These are phyloP conservation scores for Achaetomiella virescens DNA, from an alignment of 495 filamentous ascomycete species.

Conservation along the genomic window DNA sequence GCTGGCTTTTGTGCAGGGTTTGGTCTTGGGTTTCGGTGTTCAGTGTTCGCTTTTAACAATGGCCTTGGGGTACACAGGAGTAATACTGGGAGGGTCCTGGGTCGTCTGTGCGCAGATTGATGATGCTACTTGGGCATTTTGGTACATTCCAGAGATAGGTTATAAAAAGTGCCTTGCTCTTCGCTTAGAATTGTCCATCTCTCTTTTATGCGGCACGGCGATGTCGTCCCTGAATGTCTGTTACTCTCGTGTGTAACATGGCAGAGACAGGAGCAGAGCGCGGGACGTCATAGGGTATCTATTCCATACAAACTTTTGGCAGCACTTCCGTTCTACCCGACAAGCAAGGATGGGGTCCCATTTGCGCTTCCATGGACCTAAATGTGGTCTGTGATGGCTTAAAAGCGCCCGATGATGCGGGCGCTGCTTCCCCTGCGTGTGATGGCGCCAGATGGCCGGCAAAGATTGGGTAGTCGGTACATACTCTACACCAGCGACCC, in stretches of 20 bases:
- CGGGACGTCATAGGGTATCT: conserved; percentile 4
- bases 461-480: neutral
- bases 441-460: neutral
- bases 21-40: conserved; percentile 8
- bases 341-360: too few species aligned
- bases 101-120: neutral
- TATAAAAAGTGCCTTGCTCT: neutral
- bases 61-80: neutral
- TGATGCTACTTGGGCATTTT: neutral
- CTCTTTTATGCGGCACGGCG: too few species aligned
- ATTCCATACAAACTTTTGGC: conserved; percentile 5
- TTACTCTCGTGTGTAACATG: too few species aligned
- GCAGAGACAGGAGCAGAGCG: too few species aligned
- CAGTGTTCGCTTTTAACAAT: neutral
- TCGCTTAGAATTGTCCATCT: too few species aligned
- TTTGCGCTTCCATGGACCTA: too few species aligned
- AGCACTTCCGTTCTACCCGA: neutral
- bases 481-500: neutral
- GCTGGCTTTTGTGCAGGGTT: neutral
- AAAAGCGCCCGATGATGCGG: too few species aligned
- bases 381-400: too few species aligned
- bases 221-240: too few species aligned
- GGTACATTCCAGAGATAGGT: neutral
- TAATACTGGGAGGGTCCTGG: neutral
- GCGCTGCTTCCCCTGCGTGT: too few species aligned